Conservation (phyloP, 177 flowering plant species). For the Vitis hybrid region DNA sequence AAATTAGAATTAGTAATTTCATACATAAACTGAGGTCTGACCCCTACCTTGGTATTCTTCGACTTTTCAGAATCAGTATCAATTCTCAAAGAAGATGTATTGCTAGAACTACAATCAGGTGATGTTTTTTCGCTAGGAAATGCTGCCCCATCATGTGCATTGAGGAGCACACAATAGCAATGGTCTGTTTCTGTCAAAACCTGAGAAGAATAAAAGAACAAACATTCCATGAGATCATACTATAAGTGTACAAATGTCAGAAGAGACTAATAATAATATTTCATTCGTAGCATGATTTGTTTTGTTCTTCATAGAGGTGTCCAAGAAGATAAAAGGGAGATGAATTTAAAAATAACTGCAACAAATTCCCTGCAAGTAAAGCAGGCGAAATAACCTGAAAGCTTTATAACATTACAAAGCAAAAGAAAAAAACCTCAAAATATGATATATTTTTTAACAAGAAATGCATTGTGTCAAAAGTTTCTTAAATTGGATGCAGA, state of each 20-base stretch:
- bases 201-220: slow-evolving; percentile 34
- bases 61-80: slow-evolving; percentile 39
- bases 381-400: too few species aligned
- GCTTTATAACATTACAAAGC: too few species aligned
- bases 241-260: not conserved
- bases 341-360: too few species aligned
- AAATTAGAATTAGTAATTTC: slow-evolving; percentile 5
- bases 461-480: too few species aligned
- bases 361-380: too few species aligned
- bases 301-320: not conserved
- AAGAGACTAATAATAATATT: not conserved
- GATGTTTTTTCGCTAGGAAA: slow-evolving; percentile 59
- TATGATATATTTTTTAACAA: too few species aligned
- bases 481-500: too few species aligned
- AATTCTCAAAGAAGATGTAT: slow-evolving; percentile 27
- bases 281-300: not conserved
- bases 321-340: not conserved
- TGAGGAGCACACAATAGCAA: slow-evolving; percentile 95
- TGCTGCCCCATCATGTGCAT: slow-evolving; percentile 95
- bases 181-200: slow-evolving; percentile 90
- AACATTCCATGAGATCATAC: not conserved
- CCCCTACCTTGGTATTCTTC: slow-evolving; percentile 61
- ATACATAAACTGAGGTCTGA: slow-evolving; percentile 5
- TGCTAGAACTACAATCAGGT: slow-evolving; percentile 33
- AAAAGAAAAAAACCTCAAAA: too few species aligned